Conservation (phyloP, 1,284 basidiomycete species). For the Ceraceosorus guamensis region DNA sequence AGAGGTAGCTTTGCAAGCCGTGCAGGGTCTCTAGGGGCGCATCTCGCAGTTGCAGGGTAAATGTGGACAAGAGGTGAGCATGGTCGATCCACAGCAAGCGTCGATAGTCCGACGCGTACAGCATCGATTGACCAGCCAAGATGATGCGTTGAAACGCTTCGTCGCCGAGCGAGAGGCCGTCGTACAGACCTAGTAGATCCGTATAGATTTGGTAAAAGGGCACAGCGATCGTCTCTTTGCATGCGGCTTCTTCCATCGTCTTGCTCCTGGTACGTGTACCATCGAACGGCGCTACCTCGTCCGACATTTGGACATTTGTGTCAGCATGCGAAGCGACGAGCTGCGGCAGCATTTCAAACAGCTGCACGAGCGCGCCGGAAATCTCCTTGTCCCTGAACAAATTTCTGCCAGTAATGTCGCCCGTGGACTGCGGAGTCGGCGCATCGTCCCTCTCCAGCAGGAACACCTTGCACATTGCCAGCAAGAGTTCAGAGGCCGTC, state of each 20-base stretch:
- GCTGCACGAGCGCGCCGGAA: slow-evolving; percentile 56
- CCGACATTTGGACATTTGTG: slow-evolving; percentile 2
- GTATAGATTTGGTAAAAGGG: slow-evolving; percentile 77
- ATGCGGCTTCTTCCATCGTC: neutral
- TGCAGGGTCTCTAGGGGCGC: slow-evolving; percentile 4
- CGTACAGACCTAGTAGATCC: slow-evolving; percentile 80
- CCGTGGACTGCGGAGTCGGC: slow-evolving; percentile 12
- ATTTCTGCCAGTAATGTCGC: slow-evolving; percentile 52
- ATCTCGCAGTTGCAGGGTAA: slow-evolving; percentile 15
- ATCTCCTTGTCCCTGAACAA: slow-evolving; percentile 65
- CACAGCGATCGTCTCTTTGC: neutral
- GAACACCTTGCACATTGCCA: slow-evolving; percentile 83
- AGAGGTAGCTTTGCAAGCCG: neutral
- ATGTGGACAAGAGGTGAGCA: slow-evolving; percentile 51
- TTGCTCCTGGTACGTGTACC: neutral
- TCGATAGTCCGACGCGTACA: slow-evolving; percentile 67
- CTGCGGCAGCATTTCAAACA: slow-evolving; percentile 16
- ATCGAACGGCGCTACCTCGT: neutral
- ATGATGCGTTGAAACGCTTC: slow-evolving; percentile 67
- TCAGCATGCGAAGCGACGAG: slow-evolving; percentile 4
- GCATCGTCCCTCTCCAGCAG: slow-evolving; percentile 61
- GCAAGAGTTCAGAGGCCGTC: slow-evolving; percentile 45
- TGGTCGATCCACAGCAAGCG: slow-evolving; percentile 76
- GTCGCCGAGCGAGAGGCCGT: slow-evolving; percentile 80
- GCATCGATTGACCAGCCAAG: slow-evolving; percentile 55